Percentiles rank a stretch among this genome's conserved stretches.
phyloP scores from a whole-genome alignment of 148 eudicot genomes.

The Vaccinium vitisidaea region DNA sequence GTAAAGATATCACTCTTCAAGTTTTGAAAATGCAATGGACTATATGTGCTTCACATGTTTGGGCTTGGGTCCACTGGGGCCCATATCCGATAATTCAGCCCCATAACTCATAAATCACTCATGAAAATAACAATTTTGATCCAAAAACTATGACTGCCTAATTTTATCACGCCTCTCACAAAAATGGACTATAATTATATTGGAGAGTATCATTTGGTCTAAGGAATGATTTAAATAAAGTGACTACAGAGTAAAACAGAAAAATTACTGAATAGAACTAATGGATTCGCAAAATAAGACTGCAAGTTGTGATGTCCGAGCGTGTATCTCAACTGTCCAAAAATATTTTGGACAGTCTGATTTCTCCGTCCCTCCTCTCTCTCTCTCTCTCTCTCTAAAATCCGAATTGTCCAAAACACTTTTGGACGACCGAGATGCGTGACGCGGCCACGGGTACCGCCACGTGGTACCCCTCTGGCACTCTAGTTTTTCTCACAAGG shows the following conservation, averaged over 20 bases:
- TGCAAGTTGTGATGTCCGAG: too few relatives aligned
- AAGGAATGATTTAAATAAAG: background rate
- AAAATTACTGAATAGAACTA: background rate
- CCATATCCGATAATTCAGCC: background rate
- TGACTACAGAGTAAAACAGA: background rate
- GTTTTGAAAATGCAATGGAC: background rate
- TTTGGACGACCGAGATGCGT: too few relatives aligned
- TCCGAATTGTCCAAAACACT: too few relatives aligned
- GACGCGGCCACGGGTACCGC: too few relatives aligned
- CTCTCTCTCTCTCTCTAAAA: too few relatives aligned
- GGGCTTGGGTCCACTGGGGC: background rate
- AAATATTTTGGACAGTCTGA: too few relatives aligned
- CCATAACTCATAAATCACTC: background rate
- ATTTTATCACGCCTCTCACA: background rate
- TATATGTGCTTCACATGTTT: background rate
- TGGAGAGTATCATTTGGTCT: background rate
- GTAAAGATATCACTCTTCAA: background rate
- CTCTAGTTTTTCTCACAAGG: too few relatives aligned
- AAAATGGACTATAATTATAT: background rate
- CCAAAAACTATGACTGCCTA: background rate
- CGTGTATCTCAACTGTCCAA: too few relatives aligned
- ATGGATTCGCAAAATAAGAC: background rate
- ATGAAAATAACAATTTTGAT: background rate
- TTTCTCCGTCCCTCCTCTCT: too few relatives aligned
- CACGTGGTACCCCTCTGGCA: too few relatives aligned